Evolutionary conservation across 2,329 filamentous ascomycete species (phyloP).

Genomic region (Fusarium sp.): DNA sequence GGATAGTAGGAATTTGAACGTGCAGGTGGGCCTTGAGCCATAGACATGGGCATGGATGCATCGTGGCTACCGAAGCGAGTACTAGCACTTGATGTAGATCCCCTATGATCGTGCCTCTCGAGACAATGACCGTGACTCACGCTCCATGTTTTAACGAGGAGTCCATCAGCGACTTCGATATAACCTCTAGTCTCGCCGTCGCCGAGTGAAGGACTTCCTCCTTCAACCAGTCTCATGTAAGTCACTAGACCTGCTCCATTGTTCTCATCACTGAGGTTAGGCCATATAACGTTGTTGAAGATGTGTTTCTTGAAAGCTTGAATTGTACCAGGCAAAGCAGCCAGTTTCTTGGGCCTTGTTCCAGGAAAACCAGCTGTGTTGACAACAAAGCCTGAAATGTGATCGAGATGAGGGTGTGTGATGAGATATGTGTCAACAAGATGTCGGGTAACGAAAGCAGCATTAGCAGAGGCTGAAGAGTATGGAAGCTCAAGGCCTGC

Average conservation of each 20-base stretch:
- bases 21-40: slow-evolving; percentile 38
- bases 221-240: slow-evolving; percentile 88
- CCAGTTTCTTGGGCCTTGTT: slow-evolving; percentile 83
- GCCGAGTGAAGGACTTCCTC: slow-evolving; percentile 85
- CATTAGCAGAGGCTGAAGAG: slow-evolving; percentile 77
- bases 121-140: slow-evolving; percentile 93
- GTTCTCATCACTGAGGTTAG: slow-evolving; percentile 95
- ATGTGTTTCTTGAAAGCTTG: slow-evolving; percentile 92
- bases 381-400: slow-evolving; percentile 89
- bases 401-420: slow-evolving; percentile 97
- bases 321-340: slow-evolving; percentile 89
- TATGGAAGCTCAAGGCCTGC: slow-evolving; percentile 78
- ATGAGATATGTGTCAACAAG: slow-evolving; percentile 91
- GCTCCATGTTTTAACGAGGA: slow-evolving; percentile 88
- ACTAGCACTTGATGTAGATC: slow-evolving; percentile 62
- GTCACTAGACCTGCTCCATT: slow-evolving; percentile 92
- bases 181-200: slow-evolving; percentile 85
- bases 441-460: slow-evolving; percentile 79
- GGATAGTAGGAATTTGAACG: slow-evolving; percentile 45
- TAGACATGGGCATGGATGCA: slow-evolving; percentile 52
- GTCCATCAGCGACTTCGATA: slow-evolving; percentile 85
- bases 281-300: slow-evolving; percentile 98
- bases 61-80: slow-evolving; percentile 64
- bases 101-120: slow-evolving; percentile 75
- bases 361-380: slow-evolving; percentile 90